phyloP scores from a whole-genome alignment of 495 filamentous ascomycete species.

The Penicillium manginii region DNA sequence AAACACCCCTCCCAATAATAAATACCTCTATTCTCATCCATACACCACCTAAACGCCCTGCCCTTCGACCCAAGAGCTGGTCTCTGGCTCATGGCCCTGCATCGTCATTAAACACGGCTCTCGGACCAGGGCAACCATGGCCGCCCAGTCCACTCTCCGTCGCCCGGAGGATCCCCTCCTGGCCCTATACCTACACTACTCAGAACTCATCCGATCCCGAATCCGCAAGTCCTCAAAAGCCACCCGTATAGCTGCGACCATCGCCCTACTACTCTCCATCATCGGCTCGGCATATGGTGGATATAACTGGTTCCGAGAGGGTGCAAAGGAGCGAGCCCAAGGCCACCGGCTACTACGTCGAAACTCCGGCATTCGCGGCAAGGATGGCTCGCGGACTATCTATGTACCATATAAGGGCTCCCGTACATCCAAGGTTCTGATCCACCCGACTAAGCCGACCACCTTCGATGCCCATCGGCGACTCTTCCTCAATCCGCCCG shows the following conservation, averaged over 20 bases:
- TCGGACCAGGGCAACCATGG: constrained; percentile 58
- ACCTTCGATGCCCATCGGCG: constrained; percentile 97
- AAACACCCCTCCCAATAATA: not conserved
- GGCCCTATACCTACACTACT: constrained; percentile 68
- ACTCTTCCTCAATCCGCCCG: constrained; percentile 88
- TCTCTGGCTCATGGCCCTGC: constrained; percentile 20
- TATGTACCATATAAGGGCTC: constrained; percentile 89
- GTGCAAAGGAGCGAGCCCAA: constrained; percentile 75
- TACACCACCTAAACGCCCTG: not conserved
- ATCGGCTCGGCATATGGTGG: constrained; percentile 75
- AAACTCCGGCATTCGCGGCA: constrained; percentile 89
- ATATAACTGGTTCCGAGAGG: constrained; percentile 69
- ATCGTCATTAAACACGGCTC: constrained; percentile 11
- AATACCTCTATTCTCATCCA: not conserved
- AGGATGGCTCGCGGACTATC: constrained; percentile 91
- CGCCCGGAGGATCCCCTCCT: constrained; percentile 70
- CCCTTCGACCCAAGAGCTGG: constrained; percentile 6
- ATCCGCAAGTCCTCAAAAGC: constrained; percentile 65
- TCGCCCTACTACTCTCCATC: constrained; percentile 75
- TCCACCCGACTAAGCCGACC: constrained; percentile 87
- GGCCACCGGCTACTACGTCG: constrained; percentile 79
- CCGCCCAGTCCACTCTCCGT: constrained; percentile 82
- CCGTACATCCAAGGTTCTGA: constrained; percentile 83
- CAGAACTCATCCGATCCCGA: constrained; percentile 60
- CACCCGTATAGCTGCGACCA: constrained; percentile 71